These are phyloP conservation scores for Zopfia rhizophila DNA, from an alignment of 2,329 filamentous ascomycete species.

Conservation along the genomic window DNA sequence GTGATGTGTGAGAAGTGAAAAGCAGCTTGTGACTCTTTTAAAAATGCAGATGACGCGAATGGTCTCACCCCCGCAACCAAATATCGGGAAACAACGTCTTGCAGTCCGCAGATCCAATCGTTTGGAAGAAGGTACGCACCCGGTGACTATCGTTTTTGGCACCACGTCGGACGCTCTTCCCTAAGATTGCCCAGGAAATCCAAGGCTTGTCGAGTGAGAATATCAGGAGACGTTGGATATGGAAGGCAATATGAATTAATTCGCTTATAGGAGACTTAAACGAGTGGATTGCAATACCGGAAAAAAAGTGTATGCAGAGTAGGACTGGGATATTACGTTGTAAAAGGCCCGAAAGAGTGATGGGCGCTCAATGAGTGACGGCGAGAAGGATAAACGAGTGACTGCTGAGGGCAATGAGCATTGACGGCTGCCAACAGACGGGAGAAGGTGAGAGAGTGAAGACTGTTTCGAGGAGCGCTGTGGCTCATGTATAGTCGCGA, in stretches of 20 bases:
- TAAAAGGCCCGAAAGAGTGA: no score
- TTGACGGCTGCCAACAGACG: conserved; percentile 34
- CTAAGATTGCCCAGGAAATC: no score
- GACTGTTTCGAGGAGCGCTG: conserved; percentile 25
- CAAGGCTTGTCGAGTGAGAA: no score
- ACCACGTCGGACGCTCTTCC: no score
- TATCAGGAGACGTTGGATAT: no score
- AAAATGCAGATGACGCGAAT: no score
- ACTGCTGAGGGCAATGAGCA: conserved; percentile 38
- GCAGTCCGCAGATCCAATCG: background rate
- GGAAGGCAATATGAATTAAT: conserved; percentile 16
- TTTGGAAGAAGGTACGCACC: conserved; percentile 12
- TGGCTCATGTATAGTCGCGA: conserved; percentile 33
- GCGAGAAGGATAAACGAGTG: conserved; percentile 27
- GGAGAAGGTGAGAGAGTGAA: conserved; percentile 27
- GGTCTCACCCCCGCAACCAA: no score
- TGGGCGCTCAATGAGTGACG: conserved; percentile 45
- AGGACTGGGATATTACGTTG: conserved; percentile 1
- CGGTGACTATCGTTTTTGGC: conserved; percentile 9
- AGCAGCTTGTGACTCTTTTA: conserved; percentile 1
- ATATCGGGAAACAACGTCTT: background rate
- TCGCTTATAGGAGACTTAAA: conserved; percentile 3
- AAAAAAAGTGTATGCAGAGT: conserved; percentile 9
- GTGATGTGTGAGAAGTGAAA: background rate
- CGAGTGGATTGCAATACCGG: conserved; percentile 17